These are phyloP conservation scores for Phoenix dactylifera DNA, from an alignment of 176 grass and related monocot species.

Conservation along the genomic window DNA sequence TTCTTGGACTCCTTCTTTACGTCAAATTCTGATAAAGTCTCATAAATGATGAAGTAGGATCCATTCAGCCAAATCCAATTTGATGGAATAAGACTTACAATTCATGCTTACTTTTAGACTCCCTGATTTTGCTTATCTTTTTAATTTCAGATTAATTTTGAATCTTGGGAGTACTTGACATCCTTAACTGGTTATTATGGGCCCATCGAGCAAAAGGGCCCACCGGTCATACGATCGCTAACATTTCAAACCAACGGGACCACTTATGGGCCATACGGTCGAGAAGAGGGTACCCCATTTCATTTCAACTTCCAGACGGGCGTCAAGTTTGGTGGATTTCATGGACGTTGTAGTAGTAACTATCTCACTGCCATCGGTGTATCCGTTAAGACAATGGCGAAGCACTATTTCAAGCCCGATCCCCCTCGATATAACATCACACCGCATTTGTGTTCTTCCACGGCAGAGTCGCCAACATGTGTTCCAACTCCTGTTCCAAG, in stretches of 20 bases:
- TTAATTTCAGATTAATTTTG: background rate
- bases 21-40: too few species aligned
- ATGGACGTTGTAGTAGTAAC: background rate
- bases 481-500: too few species aligned
- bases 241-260: background rate
- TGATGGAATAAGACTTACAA: too few species aligned
- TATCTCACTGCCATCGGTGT: background rate
- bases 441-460: background rate
- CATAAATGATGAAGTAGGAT: too few species aligned
- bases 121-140: background rate
- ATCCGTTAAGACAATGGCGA: background rate
- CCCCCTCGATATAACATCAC: background rate
- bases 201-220: background rate
- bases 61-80: too few species aligned
- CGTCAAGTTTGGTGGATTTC: background rate
- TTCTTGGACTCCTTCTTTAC: too few species aligned
- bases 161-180: background rate
- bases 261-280: background rate
- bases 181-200: background rate
- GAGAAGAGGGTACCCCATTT: background rate
- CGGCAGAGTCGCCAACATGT: background rate
- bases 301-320: background rate
- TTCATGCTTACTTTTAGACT: background rate
- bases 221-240: background rate
- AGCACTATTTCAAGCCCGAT: background rate